These are phyloP conservation scores for Glebionis coronaria DNA, from an alignment of 129 eudicot species.

Conservation along the genomic window DNA sequence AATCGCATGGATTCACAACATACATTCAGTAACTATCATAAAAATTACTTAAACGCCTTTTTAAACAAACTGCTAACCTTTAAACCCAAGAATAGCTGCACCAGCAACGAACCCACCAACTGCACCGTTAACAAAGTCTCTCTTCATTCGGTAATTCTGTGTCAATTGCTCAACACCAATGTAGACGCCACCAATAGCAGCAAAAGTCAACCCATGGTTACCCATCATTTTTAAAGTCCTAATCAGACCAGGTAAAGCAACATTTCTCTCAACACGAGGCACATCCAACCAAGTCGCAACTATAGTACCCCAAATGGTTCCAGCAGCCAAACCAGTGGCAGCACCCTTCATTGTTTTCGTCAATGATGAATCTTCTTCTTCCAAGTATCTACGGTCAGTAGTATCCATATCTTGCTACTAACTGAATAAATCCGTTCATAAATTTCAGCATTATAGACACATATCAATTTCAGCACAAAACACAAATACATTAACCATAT, in stretches of 20 bases:
- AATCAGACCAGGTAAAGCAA: constrained; percentile 82
- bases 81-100: constrained; percentile 77
- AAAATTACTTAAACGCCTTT: not conserved
- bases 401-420: constrained; percentile 48
- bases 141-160: constrained; percentile 67
- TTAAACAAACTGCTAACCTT: constrained; percentile 39
- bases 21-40: not conserved
- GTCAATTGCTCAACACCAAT: constrained; percentile 89
- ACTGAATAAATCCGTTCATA: not conserved
- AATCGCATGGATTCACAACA: not conserved
- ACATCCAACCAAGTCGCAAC: constrained; percentile 97
- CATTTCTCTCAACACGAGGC: constrained; percentile 91
- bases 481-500: not conserved
- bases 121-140: constrained; percentile 93
- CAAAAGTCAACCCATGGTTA: constrained; percentile 80
- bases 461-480: constrained; percentile 4
- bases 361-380: constrained; percentile 67
- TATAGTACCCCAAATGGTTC: constrained; percentile 90
- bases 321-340: constrained; percentile 70
- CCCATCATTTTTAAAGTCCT: constrained; percentile 97
- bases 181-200: constrained; percentile 89
- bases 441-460: constrained; percentile 12
- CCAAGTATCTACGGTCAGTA: constrained; percentile 69
- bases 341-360: constrained; percentile 75
- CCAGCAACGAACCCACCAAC: constrained; percentile 97